These are phyloP conservation scores for Microsporum ferrugineum DNA, from an alignment of 2,329 filamentous ascomycete species.

Conservation along the genomic window DNA sequence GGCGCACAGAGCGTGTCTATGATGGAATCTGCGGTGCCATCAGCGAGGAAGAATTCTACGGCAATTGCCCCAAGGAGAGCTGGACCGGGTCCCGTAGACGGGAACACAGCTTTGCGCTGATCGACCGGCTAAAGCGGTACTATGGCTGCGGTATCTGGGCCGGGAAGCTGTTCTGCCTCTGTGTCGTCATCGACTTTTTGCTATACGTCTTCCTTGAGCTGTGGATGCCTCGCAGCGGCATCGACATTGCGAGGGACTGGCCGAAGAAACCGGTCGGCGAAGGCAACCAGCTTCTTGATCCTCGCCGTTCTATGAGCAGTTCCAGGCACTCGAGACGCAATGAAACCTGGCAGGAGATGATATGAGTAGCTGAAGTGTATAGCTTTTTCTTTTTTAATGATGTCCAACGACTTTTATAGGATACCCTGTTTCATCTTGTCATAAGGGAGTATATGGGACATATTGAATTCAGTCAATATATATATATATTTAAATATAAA, in stretches of 20 bases:
- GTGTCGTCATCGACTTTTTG: constrained; percentile 86
- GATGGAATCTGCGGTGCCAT: constrained; percentile 83
- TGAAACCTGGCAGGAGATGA: constrained; percentile 3
- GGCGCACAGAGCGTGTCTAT: constrained; percentile 89
- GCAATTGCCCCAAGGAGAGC: constrained; percentile 56
- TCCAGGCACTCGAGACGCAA: neutral
- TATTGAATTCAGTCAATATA: neutral
- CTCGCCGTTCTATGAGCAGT: neutral
- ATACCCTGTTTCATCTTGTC: neutral
- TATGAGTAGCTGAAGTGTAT: neutral
- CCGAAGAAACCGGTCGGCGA: constrained; percentile 53
- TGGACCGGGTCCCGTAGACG: constrained; percentile 62
- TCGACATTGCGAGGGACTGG: constrained; percentile 87
- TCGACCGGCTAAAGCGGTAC: constrained; percentile 89
- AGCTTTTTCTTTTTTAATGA: neutral
- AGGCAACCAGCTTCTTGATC: neutral
- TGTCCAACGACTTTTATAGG: neutral
- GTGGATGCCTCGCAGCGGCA: constrained; percentile 69
- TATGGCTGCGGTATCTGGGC: constrained; percentile 98
- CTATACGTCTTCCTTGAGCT: constrained; percentile 81
- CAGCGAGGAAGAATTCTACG: constrained; percentile 77
- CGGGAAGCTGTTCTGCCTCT: constrained; percentile 91
- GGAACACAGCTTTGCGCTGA: constrained; percentile 78
- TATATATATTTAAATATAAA: neutral
- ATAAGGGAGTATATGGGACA: neutral